Conservation (phyloP, 257 asterid genomes). For the Nicotiana otophora region DNA sequence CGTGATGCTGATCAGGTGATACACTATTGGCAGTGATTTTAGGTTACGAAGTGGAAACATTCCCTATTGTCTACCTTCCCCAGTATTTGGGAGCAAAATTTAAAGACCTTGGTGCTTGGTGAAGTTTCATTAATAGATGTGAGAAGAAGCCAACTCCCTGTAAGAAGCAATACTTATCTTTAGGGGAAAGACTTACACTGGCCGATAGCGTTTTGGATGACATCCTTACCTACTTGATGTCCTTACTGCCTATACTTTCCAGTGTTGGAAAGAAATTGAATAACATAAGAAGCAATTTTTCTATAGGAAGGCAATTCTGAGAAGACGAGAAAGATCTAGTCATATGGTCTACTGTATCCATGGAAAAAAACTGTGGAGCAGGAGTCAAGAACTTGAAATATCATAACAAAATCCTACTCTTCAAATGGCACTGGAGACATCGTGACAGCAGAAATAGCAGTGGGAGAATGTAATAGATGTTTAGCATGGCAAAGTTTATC, state of each 20-base stretch:
- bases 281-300: background rate
- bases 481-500: background rate
- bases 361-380: background rate
- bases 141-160: background rate
- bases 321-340: background rate
- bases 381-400: background rate
- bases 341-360: background rate
- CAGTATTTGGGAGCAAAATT: background rate
- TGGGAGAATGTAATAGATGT: background rate
- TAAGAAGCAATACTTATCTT: background rate
- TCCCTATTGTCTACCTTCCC: background rate
- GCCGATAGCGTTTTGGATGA: background rate
- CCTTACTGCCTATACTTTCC: background rate
- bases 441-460: background rate
- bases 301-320: background rate
- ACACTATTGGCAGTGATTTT: background rate
- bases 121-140: background rate
- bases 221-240: background rate
- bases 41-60: background rate
- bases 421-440: background rate
- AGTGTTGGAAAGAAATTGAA: background rate
- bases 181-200: background rate
- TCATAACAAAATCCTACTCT: background rate
- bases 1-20: background rate
- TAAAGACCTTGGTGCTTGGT: background rate